These are phyloP conservation scores for Kwoniella botswanensis DNA, from an alignment of 768 basidiomycete species.

Conservation along the genomic window DNA sequence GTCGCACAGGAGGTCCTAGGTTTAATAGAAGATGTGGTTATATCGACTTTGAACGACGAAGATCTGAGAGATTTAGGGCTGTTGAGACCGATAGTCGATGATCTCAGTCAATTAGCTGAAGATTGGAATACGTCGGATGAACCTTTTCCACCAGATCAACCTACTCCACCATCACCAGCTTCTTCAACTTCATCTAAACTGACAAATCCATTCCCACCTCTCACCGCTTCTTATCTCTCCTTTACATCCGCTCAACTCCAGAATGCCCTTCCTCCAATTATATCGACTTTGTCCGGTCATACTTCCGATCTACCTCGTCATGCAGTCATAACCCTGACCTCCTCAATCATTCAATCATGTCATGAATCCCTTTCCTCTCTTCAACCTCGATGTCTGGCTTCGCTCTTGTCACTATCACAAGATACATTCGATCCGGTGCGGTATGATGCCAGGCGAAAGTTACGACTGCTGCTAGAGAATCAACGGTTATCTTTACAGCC, in stretches of 20 bases:
- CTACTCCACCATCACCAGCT: slow-evolving; percentile 32
- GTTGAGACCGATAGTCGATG: slow-evolving; percentile 31
- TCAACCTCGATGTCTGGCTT: slow-evolving; percentile 71
- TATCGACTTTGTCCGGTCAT: slow-evolving; percentile 62
- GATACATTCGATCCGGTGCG: slow-evolving; percentile 49
- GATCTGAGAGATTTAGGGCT: slow-evolving; percentile 38
- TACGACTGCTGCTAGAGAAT: slow-evolving; percentile 24
- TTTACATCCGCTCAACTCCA: slow-evolving; percentile 82
- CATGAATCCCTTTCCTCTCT: slow-evolving; percentile 66
- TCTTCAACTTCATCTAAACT: slow-evolving; percentile 23
- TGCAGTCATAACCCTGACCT: slow-evolving; percentile 28
- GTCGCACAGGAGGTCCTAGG: slow-evolving; percentile 31
- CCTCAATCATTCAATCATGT: slow-evolving; percentile 26
- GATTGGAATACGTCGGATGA: slow-evolving; percentile 28
- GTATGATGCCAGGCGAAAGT: slow-evolving; percentile 20
- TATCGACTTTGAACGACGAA: slow-evolving; percentile 48
- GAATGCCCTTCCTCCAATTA: slow-evolving; percentile 77
- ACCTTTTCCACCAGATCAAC: slow-evolving; percentile 7
- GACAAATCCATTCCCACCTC: slow-evolving; percentile 62
- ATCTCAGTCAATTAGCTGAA: slow-evolving; percentile 53
- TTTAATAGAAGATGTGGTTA: slow-evolving; percentile 40
- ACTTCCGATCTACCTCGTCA: slow-evolving; percentile 38
- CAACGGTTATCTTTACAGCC: slow-evolving; percentile 55
- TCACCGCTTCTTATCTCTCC: slow-evolving; percentile 77
- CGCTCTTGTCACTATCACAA: slow-evolving; percentile 69